Evolutionary conservation across 441 rosid species (phyloP).

Genomic region (Erodium chrysanthum): DNA sequence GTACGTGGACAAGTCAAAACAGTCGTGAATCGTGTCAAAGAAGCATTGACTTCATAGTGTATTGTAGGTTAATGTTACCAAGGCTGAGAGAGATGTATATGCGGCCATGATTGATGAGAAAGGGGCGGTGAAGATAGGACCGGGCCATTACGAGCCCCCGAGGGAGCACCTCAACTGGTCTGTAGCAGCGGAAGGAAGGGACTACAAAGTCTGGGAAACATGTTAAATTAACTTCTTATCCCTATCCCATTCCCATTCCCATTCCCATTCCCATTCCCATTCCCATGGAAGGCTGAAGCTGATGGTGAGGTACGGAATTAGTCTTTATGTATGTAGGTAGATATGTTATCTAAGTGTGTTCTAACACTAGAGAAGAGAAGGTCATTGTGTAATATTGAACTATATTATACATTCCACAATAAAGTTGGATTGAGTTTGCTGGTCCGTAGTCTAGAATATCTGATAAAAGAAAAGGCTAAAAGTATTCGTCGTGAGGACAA

Average conservation of each 20-base stretch:
- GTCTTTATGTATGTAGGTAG: background rate
- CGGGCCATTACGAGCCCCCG: slow-evolving; percentile 74
- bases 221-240: too few species aligned
- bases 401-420: too few species aligned
- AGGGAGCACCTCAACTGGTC: slow-evolving; percentile 46
- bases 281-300: too few species aligned
- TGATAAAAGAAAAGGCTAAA: too few species aligned
- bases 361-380: background rate
- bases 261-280: too few species aligned
- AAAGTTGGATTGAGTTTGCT: too few species aligned
- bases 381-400: background rate
- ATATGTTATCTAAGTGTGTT: too few species aligned
- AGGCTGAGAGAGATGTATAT: slow-evolving; percentile 71
- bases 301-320: background rate
- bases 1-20: too few species aligned
- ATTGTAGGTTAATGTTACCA: slow-evolving; percentile 50
- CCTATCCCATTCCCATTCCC: too few species aligned
- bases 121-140: slow-evolving; percentile 80
- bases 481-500: too few species aligned
- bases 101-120: slow-evolving; percentile 69
- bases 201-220: slow-evolving; percentile 84
- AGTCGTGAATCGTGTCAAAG: too few species aligned
- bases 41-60: slow-evolving; percentile 11
- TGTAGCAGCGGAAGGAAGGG: slow-evolving; percentile 46
- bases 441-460: too few species aligned